phyloP scores from a whole-genome alignment of 192 early-diverging fungal species.

The Coemansia sp. region DNA sequence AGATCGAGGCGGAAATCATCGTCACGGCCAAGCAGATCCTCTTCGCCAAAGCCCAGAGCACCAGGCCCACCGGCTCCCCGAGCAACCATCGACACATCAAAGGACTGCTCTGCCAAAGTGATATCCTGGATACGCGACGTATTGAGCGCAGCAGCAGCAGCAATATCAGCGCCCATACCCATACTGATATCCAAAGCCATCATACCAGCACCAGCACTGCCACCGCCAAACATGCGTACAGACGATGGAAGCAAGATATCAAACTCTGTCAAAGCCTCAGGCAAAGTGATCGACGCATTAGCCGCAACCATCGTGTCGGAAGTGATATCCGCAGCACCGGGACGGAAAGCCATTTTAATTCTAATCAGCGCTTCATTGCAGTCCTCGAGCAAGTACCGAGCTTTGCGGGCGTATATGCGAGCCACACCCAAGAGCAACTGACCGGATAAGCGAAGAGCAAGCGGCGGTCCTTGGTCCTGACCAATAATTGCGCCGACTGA shows the following conservation, averaged over 20 bases:
- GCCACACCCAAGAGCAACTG: slow-evolving; percentile 95
- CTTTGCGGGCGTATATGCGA: slow-evolving; percentile 94
- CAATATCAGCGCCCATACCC: slow-evolving; percentile 12
- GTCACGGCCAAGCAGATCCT: slow-evolving; percentile 52
- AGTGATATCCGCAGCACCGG: slow-evolving; percentile 81
- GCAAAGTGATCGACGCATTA: slow-evolving; percentile 81
- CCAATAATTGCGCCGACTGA: slow-evolving; percentile 85
- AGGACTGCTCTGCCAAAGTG: slow-evolving; percentile 58
- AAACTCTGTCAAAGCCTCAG: slow-evolving; percentile 84
- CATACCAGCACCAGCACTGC: neutral
- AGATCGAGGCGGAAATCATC: slow-evolving; percentile 55
- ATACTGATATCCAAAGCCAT: slow-evolving; percentile 1
- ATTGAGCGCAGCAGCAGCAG: slow-evolving; percentile 35
- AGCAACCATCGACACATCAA: slow-evolving; percentile 50
- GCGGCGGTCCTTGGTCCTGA: slow-evolving; percentile 70
- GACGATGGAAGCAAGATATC: slow-evolving; percentile 85
- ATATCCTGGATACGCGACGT: slow-evolving; percentile 69
- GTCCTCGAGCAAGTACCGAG: slow-evolving; percentile 94
- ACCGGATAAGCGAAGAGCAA: slow-evolving; percentile 92
- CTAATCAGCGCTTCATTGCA: slow-evolving; percentile 93
- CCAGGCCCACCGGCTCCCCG: slow-evolving; percentile 19
- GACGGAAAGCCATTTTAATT: slow-evolving; percentile 80
- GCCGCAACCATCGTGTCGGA: slow-evolving; percentile 66
- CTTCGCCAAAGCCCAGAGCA: slow-evolving; percentile 46
- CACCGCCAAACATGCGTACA: slow-evolving; percentile 25